Evolutionary conservation across 345 rosid species (phyloP), one percentile per base, ranked within the genome.

Genomic region (Pelargonium nanum): DNA sequence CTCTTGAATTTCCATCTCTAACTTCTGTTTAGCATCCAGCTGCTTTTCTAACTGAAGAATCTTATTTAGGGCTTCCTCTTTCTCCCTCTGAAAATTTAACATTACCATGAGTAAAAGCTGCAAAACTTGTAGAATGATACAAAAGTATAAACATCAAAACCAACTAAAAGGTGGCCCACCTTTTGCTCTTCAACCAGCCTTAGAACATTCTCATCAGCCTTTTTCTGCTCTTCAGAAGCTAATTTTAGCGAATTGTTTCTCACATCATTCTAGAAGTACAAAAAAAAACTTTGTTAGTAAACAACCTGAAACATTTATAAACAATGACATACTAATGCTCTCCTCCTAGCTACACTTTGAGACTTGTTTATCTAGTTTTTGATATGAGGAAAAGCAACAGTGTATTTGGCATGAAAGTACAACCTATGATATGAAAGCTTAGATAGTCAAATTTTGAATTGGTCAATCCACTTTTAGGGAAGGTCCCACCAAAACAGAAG

Each of bases 1-100:
- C 59, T 88, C 98, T 72, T 80, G 80, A 61, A 91, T 91, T 65
- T 85, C 95, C 92, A 88, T 83, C 70, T 91, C 83, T 65, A 91
- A 56, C 80, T 86, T 86, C 71, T 91, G 95, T 70, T 86, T 85
- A 19, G 71, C 80, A 55, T 86, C 80, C 60, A 83, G 73, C 71
- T 88, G 74, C 73, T 77, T 75, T 74, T 88, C 86, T 68, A 91
- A 79, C 72, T 70, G 70, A 59, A 82, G 81, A 50, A 91, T 82
- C 78, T 76, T 82, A 28, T 68, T 70, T 26, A 85, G 61, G 28
- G 84, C 80, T 68, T 76, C 85, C 61, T 88, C 82, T 72, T 91
- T 88, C 73, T 86, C 83, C 77, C 92, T 84, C 98, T 88, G 80
- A 54, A 80, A 61, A 52, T 66, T 60, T 62, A 21, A 9, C 44